A percentile compares a stretch with the other conserved stretches of the same genome.
Evolutionary conservation across 495 filamentous ascomycete species (phyloP).

Genomic region (Cercophora newfieldiana): DNA sequence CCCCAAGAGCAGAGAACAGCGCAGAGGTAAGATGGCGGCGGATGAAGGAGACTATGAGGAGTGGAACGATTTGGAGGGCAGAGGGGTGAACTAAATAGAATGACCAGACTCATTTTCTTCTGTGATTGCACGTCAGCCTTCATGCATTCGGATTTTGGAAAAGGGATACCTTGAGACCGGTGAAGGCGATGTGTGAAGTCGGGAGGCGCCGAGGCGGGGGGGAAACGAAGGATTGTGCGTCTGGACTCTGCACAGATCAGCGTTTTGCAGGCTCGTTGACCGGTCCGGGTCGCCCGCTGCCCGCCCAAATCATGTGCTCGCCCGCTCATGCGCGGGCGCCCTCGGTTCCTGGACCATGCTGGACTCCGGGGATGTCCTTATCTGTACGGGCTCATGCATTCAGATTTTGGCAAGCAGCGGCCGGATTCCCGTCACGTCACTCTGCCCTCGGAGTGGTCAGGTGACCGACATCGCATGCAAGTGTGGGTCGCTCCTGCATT

Average conservation of each 20-base stretch:
- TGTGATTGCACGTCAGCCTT: background rate
- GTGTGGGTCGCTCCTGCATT: background rate
- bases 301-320: constrained; percentile 1
- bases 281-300: background rate
- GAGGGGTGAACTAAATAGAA: no score
- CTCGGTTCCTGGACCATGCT: background rate
- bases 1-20: no score
- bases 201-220: no score
- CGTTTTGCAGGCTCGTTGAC: no score
- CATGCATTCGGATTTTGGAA: background rate
- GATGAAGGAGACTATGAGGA: no score
- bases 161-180: background rate
- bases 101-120: no score
- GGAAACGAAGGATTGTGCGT: no score
- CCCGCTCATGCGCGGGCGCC: background rate
- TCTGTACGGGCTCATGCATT: background rate
- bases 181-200: no score
- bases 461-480: background rate
- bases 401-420: background rate
- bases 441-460: background rate
- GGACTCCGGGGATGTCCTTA: background rate
- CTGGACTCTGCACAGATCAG: no score
- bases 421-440: background rate
- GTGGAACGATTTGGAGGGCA: no score
- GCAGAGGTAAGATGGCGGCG: no score